Evolutionary conservation across 176 grass and related monocot species (phyloP).

Genomic region (Zizania latifolia): DNA sequence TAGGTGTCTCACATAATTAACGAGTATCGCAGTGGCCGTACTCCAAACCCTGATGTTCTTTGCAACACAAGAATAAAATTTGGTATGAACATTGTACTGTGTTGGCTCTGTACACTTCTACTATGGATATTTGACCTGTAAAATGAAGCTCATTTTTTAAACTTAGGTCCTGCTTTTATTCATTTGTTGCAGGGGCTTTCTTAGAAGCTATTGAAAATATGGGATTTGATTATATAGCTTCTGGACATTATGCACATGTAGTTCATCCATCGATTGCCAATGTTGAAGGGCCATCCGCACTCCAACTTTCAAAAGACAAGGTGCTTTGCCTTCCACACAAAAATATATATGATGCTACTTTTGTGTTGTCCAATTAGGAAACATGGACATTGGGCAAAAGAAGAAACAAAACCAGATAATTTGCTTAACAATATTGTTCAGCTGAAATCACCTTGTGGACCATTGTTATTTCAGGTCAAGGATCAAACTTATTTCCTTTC

Average conservation of each 20-base stretch:
- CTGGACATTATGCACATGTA: constrained; percentile 92
- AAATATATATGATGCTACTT: not conserved
- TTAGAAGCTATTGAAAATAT: constrained; percentile 70
- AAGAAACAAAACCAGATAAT: not conserved
- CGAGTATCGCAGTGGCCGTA: constrained; percentile 71
- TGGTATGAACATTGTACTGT: constrained; percentile 39
- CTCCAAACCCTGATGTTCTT: constrained; percentile 93
- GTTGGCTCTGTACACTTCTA: not conserved
- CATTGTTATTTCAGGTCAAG: constrained; percentile 61
- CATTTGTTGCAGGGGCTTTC: constrained; percentile 61
- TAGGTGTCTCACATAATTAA: constrained; percentile 96
- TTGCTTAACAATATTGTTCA: constrained; percentile 13
- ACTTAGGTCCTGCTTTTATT: not conserved
- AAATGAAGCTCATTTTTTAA: not conserved
- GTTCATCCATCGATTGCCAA: constrained; percentile 44
- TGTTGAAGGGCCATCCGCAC: constrained; percentile 34
- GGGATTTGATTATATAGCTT: constrained; percentile 92
- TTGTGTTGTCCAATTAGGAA: not conserved
- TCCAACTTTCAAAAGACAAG: constrained; percentile 80
- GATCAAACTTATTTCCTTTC: constrained; percentile 99
- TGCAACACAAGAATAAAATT: constrained; percentile 99
- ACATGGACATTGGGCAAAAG: not conserved
- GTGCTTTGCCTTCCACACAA: constrained; percentile 27
- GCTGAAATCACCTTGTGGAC: not conserved
- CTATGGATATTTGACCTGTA: not conserved